Evolutionary conservation across 805 yeast genomes (phyloP).

Genomic region (Priceomyces haplophilus): DNA sequence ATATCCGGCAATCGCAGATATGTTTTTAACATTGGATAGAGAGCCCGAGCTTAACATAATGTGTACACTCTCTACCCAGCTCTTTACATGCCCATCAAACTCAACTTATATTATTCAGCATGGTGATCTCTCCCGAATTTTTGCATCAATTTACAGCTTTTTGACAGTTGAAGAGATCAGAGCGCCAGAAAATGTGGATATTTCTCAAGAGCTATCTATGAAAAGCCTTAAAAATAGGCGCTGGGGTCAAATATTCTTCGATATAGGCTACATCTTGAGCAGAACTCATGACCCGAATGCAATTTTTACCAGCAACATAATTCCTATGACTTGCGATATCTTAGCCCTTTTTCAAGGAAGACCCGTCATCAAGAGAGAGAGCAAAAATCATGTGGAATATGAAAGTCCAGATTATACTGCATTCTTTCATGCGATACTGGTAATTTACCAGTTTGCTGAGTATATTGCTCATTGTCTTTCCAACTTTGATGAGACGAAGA

Average conservation of each 20-base stretch:
- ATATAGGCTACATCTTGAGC: slow-evolving; percentile 72
- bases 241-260: slow-evolving; percentile 76
- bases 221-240: slow-evolving; percentile 61
- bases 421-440: slow-evolving; percentile 66
- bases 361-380: slow-evolving; percentile 72
- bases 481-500: slow-evolving; percentile 16
- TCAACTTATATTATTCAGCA: slow-evolving; percentile 60
- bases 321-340: slow-evolving; percentile 63
- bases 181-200: slow-evolving; percentile 41
- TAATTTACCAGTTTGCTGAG: slow-evolving; percentile 60
- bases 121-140: slow-evolving; percentile 61
- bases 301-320: slow-evolving; percentile 44
- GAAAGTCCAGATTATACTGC: slow-evolving; percentile 82
- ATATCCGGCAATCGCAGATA: slow-evolving; percentile 70
- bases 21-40: slow-evolving; percentile 70
- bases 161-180: slow-evolving; percentile 52
- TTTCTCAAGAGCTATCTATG: slow-evolving; percentile 37
- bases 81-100: slow-evolving; percentile 86
- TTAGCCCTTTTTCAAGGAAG: slow-evolving; percentile 71
- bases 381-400: slow-evolving; percentile 80
- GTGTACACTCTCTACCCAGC: slow-evolving; percentile 73
- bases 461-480: slow-evolving; percentile 47
- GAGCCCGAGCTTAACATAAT: slow-evolving; percentile 84
- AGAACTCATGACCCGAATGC: slow-evolving; percentile 57
- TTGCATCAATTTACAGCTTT: slow-evolving; percentile 62